These are phyloP conservation scores for Chrysophaeum taylorii DNA, from an alignment of 352 stramenopile genomes.

Conservation along the genomic window DNA sequence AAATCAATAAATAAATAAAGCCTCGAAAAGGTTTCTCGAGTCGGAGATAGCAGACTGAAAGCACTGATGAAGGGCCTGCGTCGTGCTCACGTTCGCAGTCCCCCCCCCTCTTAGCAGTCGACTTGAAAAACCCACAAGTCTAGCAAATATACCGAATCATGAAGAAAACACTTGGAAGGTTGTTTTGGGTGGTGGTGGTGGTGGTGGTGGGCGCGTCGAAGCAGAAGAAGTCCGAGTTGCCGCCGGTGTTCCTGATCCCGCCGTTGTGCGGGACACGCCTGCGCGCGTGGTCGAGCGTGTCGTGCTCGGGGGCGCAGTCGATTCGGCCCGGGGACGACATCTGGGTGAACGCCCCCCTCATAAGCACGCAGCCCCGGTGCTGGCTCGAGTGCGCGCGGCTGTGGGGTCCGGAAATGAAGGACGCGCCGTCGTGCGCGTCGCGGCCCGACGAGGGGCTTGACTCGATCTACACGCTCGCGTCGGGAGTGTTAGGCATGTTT, in stretches of 20 bases:
- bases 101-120: no score
- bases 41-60: no score
- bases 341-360: background rate
- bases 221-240: no score
- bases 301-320: background rate
- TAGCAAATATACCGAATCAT: no score
- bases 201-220: no score
- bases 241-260: slow-evolving; percentile 2
- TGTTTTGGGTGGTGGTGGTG: no score
- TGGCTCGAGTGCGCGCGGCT: background rate
- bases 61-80: no score
- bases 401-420: background rate
- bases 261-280: background rate
- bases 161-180: no score
- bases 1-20: no score
- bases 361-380: background rate
- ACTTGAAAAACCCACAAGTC: no score
- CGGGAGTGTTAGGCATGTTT: background rate
- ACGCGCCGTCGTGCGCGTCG: background rate
- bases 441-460: background rate
- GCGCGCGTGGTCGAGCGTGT: background rate
- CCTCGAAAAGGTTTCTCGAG: no score
- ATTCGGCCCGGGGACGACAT: background rate
- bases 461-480: background rate
- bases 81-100: no score